A percentile compares a stretch with the other conserved stretches of the same genome.
Evolutionary conservation across 2,329 filamentous ascomycete genomes (phyloP).

Genomic region (Fusarium bulbicola): DNA sequence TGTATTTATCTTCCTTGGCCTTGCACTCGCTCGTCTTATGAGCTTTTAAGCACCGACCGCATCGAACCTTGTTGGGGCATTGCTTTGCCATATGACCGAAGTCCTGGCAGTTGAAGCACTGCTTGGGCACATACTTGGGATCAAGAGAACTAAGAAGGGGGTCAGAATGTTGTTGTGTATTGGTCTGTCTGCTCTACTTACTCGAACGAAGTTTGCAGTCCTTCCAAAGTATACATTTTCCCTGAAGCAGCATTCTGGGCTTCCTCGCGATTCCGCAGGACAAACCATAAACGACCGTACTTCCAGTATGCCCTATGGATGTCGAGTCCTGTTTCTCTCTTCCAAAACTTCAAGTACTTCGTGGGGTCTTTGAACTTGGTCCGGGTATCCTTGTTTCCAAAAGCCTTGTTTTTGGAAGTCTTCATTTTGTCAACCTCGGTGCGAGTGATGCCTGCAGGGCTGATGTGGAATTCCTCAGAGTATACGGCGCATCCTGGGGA

Average conservation of each 20-base stretch:
- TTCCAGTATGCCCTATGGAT: background rate
- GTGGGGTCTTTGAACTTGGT: background rate
- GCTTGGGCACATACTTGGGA: background rate
- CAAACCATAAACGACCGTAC: background rate
- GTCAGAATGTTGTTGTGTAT: background rate
- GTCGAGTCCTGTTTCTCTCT: background rate
- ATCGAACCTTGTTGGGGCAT: background rate
- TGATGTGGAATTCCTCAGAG: background rate
- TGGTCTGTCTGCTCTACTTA: background rate
- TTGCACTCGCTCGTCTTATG: background rate
- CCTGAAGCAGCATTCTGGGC: background rate
- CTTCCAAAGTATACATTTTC: background rate
- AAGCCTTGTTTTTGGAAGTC: background rate
- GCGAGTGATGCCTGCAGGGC: background rate
- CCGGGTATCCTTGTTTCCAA: background rate
- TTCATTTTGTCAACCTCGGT: background rate
- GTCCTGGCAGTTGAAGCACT: background rate
- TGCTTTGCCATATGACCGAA: background rate
- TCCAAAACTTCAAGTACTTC: background rate
- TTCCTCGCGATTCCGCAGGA: background rate
- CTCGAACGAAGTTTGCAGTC: background rate
- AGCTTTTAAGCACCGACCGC: background rate
- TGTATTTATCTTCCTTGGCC: background rate
- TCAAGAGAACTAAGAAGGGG: background rate
- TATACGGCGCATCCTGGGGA: too few relatives aligned